Evolutionary conservation across 2,329 filamentous ascomycete genomes (phyloP), one percentile per base, ranked within the genome.

Genomic region (Geosmithia flava): DNA sequence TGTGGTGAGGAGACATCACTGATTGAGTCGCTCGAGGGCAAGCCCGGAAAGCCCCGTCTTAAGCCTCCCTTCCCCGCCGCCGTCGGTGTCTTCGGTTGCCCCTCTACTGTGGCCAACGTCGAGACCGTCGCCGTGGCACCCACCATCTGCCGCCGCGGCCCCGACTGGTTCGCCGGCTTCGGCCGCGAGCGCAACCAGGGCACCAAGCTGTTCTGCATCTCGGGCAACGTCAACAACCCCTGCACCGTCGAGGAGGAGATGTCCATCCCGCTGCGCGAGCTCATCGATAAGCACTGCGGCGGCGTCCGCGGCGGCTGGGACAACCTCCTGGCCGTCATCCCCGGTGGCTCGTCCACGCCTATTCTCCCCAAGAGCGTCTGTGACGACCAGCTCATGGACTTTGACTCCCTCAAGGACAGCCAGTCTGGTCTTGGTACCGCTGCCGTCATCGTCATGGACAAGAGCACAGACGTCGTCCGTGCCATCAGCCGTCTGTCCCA

Each of bases 171-270:
- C 64, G 87, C 87, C 54, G 72, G 80, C 47, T 97, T 98, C 62
- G 93, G 93, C 47, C 89, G 93, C 57, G 91, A 97, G 73, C 84
- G 93, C 56, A 98, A 98, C 72, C 79, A 88, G 59, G 93, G 93
- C 60, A 98, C 93, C 54, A 98, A 98, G 76, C 85, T 98, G 42
- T 98, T 85, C 75, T 96, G 90, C 68, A 97, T 98, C 65, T 97
- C 91, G 48, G 93, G 93, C 27, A 88, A 97, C 67, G 93, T 98
- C 72, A 98, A 98, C 78, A 94, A 97, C 74, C 93, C 93, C 48
- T 88, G 81, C 67, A 97, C 93, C 1, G 93, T 98, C 52, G 93
- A 98, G 69, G 93, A 98, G 72, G 93, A 98, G 72, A 98, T 98
- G 93, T 95, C 87, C 47, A 98, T 98, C 57, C 85, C 93, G 42